Conservation (phyloP, 139 green algal genomes). For the Raphidocelis subcapitata region DNA sequence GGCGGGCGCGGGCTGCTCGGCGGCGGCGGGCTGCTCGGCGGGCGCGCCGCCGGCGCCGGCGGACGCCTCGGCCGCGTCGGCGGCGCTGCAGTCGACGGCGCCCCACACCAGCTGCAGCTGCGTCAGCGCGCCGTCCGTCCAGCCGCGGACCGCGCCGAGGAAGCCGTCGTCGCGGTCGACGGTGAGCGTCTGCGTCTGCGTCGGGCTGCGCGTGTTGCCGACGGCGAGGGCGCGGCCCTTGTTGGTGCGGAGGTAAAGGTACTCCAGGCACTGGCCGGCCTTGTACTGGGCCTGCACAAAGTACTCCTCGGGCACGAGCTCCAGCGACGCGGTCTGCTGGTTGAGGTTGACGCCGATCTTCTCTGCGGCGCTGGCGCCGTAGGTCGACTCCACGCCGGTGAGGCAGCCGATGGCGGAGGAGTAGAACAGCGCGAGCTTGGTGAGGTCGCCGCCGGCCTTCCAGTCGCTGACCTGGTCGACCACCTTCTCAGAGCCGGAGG, state of each 20-base stretch:
- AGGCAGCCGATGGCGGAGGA: too few relatives aligned
- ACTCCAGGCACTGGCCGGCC: conserved; percentile 19
- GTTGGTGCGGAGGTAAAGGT: conserved; percentile 24
- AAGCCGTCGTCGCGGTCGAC: not conserved
- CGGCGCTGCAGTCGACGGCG: too few relatives aligned
- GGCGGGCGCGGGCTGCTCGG: too few relatives aligned
- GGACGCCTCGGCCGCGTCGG: too few relatives aligned
- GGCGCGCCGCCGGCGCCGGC: too few relatives aligned
- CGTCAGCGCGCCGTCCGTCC: not conserved
- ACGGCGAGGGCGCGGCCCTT: conserved; percentile 12
- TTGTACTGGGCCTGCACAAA: conserved; percentile 8
- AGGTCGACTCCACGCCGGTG: not conserved
- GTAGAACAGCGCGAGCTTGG: too few relatives aligned
- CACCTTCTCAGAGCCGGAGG: too few relatives aligned
- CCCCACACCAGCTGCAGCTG: not conserved
- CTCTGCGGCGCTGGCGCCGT: conserved; percentile 5
- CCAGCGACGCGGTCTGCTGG: conserved; percentile 3
- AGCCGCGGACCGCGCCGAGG: conserved; percentile 4
- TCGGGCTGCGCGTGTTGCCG: conserved; percentile 3
- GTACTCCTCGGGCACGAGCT: conserved; percentile 13
- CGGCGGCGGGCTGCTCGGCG: too few relatives aligned
- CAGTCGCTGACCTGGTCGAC: too few relatives aligned
- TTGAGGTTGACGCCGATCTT: conserved; percentile 18
- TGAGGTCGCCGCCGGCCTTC: too few relatives aligned
- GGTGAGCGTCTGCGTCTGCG: not conserved